These are phyloP conservation scores for Coemansia sp. DNA, from an alignment of 192 early-diverging fungal species.

Conservation along the genomic window DNA sequence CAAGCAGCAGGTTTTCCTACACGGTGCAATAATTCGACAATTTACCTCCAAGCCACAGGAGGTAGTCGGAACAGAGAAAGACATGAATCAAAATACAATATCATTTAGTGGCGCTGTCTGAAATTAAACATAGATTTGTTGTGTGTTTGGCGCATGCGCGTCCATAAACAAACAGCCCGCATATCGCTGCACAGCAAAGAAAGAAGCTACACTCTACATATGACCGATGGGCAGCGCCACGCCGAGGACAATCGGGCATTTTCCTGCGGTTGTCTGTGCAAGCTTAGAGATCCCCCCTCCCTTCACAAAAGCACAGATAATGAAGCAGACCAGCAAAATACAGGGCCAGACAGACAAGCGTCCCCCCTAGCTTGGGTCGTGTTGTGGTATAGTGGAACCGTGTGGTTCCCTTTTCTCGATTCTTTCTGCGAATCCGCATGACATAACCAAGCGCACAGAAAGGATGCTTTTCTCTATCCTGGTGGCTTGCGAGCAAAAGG, in stretches of 20 bases:
- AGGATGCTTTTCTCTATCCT: not conserved
- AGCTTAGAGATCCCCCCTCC: too few relatives aligned
- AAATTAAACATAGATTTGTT: too few relatives aligned
- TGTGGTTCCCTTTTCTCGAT: too few relatives aligned
- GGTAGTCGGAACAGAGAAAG: not conserved
- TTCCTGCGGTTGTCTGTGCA: too few relatives aligned
- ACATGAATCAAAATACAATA: not conserved
- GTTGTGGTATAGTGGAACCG: not conserved
- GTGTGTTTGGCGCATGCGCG: too few relatives aligned
- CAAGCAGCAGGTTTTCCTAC: slow-evolving; percentile 92
- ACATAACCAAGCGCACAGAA: too few relatives aligned
- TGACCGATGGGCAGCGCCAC: too few relatives aligned
- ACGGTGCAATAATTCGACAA: not conserved
- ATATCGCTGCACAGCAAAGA: too few relatives aligned
- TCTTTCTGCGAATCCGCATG: too few relatives aligned
- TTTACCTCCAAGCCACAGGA: not conserved
- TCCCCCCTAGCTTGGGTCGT: not conserved
- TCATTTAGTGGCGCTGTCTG: not conserved
- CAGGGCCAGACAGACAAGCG: not conserved
- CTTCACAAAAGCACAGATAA: not conserved
- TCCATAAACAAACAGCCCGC: too few relatives aligned
- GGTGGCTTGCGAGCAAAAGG: slow-evolving; percentile 6
- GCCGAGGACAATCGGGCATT: too few relatives aligned
- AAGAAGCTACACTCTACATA: too few relatives aligned
- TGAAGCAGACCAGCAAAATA: not conserved